A percentile compares a stretch with the other conserved stretches of the same genome.
Conservation (phyloP, 106 monocot species). For the Dendrobium officinale region DNA sequence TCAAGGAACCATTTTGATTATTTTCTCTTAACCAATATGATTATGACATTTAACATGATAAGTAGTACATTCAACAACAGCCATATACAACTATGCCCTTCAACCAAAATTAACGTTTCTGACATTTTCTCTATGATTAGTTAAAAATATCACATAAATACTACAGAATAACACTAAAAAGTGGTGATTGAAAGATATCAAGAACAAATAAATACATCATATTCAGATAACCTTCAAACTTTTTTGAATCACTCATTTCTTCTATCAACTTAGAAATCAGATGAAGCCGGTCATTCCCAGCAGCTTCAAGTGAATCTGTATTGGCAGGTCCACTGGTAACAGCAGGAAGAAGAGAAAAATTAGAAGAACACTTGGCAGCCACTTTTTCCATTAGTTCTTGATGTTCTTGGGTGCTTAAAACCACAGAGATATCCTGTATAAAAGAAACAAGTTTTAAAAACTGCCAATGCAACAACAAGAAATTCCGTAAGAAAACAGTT, state of each 20-base stretch:
- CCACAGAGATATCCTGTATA: conserved; percentile 76
- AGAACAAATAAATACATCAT: background rate
- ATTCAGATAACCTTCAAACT: conserved; percentile 29
- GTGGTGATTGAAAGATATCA: background rate
- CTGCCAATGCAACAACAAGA: background rate
- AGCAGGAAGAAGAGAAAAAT: conserved; percentile 60
- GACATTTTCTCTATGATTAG: background rate
- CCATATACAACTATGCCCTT: background rate
- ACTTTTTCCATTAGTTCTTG: conserved; percentile 75
- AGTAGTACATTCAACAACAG: background rate
- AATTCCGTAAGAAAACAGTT: background rate
- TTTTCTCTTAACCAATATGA: background rate
- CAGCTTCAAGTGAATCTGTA: conserved; percentile 13
- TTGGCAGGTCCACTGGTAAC: conserved; percentile 24
- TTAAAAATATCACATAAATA: background rate
- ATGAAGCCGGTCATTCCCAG: conserved; percentile 12
- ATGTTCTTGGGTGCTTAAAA: conserved; percentile 89
- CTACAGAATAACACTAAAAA: background rate
- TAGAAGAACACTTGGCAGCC: conserved; percentile 63
- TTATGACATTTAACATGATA: background rate
- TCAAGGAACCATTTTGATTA: too few relatives aligned
- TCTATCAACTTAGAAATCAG: conserved; percentile 25
- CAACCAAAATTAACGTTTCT: background rate
- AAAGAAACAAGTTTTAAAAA: background rate
- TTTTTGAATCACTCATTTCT: conserved; percentile 31